Evolutionary conservation across 2,329 filamentous ascomycete genomes (phyloP).

Genomic region (Xylaria sp.): DNA sequence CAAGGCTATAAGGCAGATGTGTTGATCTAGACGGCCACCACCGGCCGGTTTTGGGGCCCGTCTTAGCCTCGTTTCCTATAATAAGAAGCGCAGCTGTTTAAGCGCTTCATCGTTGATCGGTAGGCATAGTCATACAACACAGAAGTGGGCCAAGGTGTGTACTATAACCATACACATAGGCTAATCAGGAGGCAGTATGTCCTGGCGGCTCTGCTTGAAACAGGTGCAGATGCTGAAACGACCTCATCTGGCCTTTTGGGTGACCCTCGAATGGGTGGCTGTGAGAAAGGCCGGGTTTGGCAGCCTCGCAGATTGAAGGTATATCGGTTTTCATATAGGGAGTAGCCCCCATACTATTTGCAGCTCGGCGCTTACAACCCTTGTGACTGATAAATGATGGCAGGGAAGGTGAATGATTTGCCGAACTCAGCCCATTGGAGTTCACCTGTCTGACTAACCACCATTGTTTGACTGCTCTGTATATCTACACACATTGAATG

Average conservation of each 20-base stretch:
- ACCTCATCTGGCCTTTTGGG: background rate
- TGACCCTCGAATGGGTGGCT: background rate
- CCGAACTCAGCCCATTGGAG: background rate
- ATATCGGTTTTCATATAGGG: background rate
- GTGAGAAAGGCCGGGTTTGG: background rate
- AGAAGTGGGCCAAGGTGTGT: background rate
- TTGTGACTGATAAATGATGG: background rate
- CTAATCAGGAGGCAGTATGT: background rate
- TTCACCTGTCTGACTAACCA: background rate
- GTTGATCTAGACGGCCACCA: background rate
- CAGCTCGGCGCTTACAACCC: background rate
- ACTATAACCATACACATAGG: background rate
- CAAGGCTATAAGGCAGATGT: background rate
- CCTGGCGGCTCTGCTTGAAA: constrained; percentile 6
- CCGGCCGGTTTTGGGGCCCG: background rate
- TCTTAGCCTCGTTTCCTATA: constrained; percentile 7
- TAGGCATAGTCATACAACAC: background rate
- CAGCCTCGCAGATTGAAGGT: constrained; percentile 3
- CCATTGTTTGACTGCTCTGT: background rate
- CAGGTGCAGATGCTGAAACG: constrained; percentile 9
- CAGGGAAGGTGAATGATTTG: background rate
- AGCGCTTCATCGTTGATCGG: background rate
- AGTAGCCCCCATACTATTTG: background rate
- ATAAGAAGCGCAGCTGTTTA: constrained; percentile 2
- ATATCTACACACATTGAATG: background rate